Base-by-base conservation (phyloP, 2,329 filamentous ascomycete species). In the Colletotrichum tamarilloi region DNA sequence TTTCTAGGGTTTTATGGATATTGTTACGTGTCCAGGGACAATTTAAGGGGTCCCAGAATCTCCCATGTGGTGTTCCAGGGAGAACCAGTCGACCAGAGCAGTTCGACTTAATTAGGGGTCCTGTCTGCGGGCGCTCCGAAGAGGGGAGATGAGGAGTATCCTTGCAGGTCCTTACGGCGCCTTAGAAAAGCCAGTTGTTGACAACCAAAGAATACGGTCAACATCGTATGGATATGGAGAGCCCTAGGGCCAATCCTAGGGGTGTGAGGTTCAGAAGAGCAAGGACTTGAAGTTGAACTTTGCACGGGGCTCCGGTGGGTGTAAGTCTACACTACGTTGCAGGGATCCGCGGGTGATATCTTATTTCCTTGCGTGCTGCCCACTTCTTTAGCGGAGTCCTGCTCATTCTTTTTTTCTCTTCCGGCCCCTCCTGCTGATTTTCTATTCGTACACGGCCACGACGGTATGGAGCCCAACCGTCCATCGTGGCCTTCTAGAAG, bases 401-500 rank as follows among this genome's bases (percentile, higher is more conserved):
- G 3, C 1, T 49, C 42, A 49, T 19, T 42, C 38, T 42, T 42
- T 53, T n/a, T 26, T 16, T 55, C 5, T 28, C 26, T 57, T 24
- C 22, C 12, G 32, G 22, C 35, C 42, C 4, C 16, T 26, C 24
- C 38, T 62, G 19, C 60, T 9, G 19, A 9, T 24, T n/a, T 32
- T 53, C 30, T 8, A 42, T 42, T 42, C 16, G 38, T 42, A 42
- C 38, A 42, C 38, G 38, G 38, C 19, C 16, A 42, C 5, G 14
- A 5, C 6, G 7, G 16, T 42, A 28, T 26, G 46, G 49, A 42
- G 22, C n/a, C 42, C 42, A 55, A 38, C 52, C 38, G 38, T 7
- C 38, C 38, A 42, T 42, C 38, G 38, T 14, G 59, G 62, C 46
- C 62, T 64, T 64, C 62, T 64, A 42, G 62, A 64, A 64, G 49